phyloP scores from a whole-genome alignment of 2,329 filamentous ascomycete species.

The Penicillium palitans region DNA sequence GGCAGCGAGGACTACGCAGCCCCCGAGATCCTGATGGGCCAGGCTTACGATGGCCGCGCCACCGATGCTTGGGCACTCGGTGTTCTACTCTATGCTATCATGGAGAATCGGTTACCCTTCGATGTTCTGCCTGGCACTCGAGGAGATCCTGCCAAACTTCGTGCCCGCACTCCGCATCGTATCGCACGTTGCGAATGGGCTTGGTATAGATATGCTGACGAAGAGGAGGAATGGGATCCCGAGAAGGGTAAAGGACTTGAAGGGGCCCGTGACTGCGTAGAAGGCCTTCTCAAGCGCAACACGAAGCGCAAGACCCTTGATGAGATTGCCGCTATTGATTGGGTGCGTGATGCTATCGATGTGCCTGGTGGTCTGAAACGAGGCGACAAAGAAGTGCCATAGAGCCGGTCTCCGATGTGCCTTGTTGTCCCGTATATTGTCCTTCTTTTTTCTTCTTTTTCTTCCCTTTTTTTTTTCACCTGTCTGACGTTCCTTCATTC shows the following conservation, averaged over 20 bases:
- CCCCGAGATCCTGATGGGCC: conserved; percentile 92
- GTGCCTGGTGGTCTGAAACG: conserved; percentile 61
- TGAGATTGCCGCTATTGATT: conserved; percentile 69
- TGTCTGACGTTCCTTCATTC: conserved; percentile 6
- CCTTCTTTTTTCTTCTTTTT: conserved; percentile 4
- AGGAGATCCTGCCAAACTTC: conserved; percentile 71
- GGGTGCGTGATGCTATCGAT: conserved; percentile 73
- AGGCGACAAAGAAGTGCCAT: conserved; percentile 54
- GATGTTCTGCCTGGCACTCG: conserved; percentile 78
- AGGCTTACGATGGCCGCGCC: conserved; percentile 86
- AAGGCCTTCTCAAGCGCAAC: conserved; percentile 79
- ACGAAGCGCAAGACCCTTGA: conserved; percentile 74
- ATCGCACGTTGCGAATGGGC: conserved; percentile 95
- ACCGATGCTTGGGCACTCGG: conserved; percentile 96
- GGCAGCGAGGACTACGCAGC: conserved; percentile 97
- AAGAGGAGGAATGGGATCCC: conserved; percentile 82
- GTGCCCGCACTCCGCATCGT: conserved; percentile 83
- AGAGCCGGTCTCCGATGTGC: conserved; percentile 31
- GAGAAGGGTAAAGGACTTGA: conserved; percentile 65
- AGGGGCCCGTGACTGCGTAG: conserved; percentile 78
- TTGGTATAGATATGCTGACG: conserved; percentile 82
- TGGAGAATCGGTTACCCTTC: conserved; percentile 91
- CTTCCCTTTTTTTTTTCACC: neutral
- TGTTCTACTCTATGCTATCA: conserved; percentile 86
- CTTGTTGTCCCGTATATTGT: conserved; percentile 4